A percentile compares a stretch with the other conserved stretches of the same genome.
Evolutionary conservation across 495 filamentous ascomycete species (phyloP).

Genomic region (Lasiosphaeriaceae sp.): DNA sequence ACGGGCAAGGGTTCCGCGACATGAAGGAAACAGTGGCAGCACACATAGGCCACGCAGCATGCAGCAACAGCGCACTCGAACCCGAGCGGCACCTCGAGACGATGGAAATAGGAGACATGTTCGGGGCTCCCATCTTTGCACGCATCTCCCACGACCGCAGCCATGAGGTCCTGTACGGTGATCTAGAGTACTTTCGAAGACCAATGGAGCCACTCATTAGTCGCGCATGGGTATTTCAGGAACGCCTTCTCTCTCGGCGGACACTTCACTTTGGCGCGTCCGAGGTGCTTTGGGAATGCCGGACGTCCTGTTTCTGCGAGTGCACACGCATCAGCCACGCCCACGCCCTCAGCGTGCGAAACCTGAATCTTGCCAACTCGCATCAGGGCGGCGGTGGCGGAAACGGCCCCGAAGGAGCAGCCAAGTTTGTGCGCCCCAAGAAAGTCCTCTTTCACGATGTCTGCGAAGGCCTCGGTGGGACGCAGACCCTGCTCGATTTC

Average conservation of each 20-base stretch:
- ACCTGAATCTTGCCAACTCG: not conserved
- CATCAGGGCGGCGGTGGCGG: not conserved
- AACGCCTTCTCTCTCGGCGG: constrained; percentile 27
- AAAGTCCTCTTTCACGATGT: constrained; percentile 13
- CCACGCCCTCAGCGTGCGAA: constrained; percentile 11
- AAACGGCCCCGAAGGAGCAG: not conserved
- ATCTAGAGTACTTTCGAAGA: constrained; percentile 12
- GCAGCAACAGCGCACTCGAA: not conserved
- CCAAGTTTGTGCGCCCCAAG: constrained; percentile 6
- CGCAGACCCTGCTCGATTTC: constrained; percentile 7
- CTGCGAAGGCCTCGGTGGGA: not conserved
- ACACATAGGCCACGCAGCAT: too few species aligned
- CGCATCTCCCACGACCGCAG: constrained; percentile 15
- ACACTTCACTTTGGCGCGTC: constrained; percentile 23
- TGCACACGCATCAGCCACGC: constrained; percentile 13
- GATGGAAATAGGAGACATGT: constrained; percentile 14
- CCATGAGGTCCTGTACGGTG: constrained; percentile 15
- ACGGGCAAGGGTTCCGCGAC: constrained; percentile 23
- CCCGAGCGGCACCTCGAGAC: not conserved
- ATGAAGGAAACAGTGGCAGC: not conserved
- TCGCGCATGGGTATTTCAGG: constrained; percentile 35
- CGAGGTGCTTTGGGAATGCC: constrained; percentile 34
- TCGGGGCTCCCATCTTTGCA: constrained; percentile 1
- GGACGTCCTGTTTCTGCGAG: constrained; percentile 24
- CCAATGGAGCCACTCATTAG: constrained; percentile 15